These are phyloP conservation scores for Grammothele lineata DNA, from an alignment of 768 basidiomycete species.

Conservation along the genomic window DNA sequence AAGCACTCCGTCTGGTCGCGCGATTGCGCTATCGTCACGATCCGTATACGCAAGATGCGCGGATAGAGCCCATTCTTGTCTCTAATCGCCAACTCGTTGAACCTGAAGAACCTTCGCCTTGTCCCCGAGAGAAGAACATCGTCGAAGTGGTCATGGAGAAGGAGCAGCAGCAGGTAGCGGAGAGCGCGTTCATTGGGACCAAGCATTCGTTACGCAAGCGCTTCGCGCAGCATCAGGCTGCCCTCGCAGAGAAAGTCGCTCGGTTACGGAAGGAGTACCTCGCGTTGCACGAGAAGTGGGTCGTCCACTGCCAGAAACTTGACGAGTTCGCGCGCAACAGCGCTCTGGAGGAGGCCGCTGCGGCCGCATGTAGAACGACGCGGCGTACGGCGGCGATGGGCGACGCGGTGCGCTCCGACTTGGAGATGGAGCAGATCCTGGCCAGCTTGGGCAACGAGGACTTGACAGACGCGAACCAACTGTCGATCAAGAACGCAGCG, in stretches of 20 bases:
- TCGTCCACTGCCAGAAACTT: slow-evolving; percentile 62
- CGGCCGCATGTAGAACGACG: slow-evolving; percentile 54
- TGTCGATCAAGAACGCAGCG: slow-evolving; percentile 84
- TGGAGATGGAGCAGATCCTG: slow-evolving; percentile 97
- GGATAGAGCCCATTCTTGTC: slow-evolving; percentile 57
- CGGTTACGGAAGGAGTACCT: slow-evolving; percentile 64
- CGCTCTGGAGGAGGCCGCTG: slow-evolving; percentile 40
- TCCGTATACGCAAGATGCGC: slow-evolving; percentile 56
- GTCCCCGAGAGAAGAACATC: slow-evolving; percentile 35
- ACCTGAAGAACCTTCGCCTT: slow-evolving; percentile 21
- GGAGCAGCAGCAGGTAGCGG: slow-evolving; percentile 29
- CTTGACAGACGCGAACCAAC: slow-evolving; percentile 84
- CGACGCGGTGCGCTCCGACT: slow-evolving; percentile 89
- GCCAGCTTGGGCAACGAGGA: slow-evolving; percentile 92
- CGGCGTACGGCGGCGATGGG: slow-evolving; percentile 73
- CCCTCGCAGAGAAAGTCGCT: slow-evolving; percentile 49
- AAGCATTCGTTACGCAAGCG: slow-evolving; percentile 49
- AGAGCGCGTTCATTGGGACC: slow-evolving; percentile 35
- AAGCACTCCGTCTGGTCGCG: slow-evolving; percentile 61
- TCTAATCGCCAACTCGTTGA: slow-evolving; percentile 49
- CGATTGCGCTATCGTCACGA: slow-evolving; percentile 59
- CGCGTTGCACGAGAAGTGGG: slow-evolving; percentile 66
- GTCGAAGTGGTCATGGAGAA: slow-evolving; percentile 45
- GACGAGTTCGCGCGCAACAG: slow-evolving; percentile 52
- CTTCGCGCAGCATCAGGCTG: slow-evolving; percentile 49